Base-by-base conservation (phyloP, 2,329 filamentous ascomycete genomes). In the Monosporascus sp. region DNA sequence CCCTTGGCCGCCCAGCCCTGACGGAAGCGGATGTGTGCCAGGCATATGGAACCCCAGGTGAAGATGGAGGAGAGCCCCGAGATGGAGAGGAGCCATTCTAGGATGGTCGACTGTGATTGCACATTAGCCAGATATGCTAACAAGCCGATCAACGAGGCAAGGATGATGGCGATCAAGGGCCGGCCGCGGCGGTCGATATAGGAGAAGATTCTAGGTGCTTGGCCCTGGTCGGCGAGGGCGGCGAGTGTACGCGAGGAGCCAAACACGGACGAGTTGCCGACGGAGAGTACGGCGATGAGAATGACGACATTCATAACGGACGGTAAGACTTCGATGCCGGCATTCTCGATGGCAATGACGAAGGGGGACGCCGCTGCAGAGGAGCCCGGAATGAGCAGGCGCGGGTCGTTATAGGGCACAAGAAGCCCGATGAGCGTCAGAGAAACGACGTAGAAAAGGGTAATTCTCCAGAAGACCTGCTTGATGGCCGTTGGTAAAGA, bases 241-340 rank as follows among this genome's bases (percentile, higher is more conserved):
- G 91, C 90, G 7, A 97, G 83, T 2, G 92, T 97, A 63, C 93
- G 86, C 1, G 90, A 95, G 24, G 90, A 93, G 37, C 91, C 93
- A 64, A 96, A 97, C 55, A 97, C 87, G 56, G 91, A 86, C 7
- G 90, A 93, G 71, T 96, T 97, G 54, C 91, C 91, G 55, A 97
- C 92, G 1, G 90, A 95, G 22, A 97, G 76, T 22, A 96, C 91
- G 20, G 92, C 88, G 57, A 96, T 84, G 66, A 97, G 84, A 68
- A 97, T 96, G 56, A 97, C 91, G n/a, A 84, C 85, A 71, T 97
- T 97, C 88, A 97, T 95, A 51, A 97, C 81, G 0, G 88, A 92
- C 2, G 91, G 90, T 3, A 97, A 81, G 2, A 87, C 86, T 43
- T 82, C 74, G 63, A 97, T 95, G 8, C 90, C 87, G 1, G 91